Base-by-base conservation (phyloP, 2,329 filamentous ascomycete genomes). In the Botrytis fabae region DNA sequence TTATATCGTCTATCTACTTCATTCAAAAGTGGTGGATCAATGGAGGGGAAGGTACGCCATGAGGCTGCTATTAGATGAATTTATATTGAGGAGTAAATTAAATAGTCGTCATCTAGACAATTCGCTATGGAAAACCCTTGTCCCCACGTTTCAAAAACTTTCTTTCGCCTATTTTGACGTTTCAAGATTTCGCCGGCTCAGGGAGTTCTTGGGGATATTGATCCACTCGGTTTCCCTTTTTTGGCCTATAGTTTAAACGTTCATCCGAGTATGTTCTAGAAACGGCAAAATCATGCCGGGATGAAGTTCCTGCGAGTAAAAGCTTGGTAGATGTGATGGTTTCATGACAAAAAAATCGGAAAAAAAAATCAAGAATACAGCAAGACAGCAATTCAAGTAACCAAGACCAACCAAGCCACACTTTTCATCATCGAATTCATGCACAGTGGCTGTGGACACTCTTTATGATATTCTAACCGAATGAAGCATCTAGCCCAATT, bases 31-130 rank as follows among this genome's bases (percentile, higher is more conserved):
- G 35, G 40, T 10, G 22, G n/a, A 57, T 57, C 51, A 57, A 46
- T 20, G n/a, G 48, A 35, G 18, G 70, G n/a, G 38, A 32, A 59
- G 42, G 48, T 32, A 68, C 65, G n/a, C 65, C 48, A 57, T 57
- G 35, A 40, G 35, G 35, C 35, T 68, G 5, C 25, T 12, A 54
- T 42, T 54, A 42, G 25, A 68, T 42, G n/a, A 68, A 57, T 68
- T 57, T 32, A 68, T 57, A 68, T 68, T 68, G 65, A 68, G 35
- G 48, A 18, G 35, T 57, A 68, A 68, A 68, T 57, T 68, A 48
- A 46, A 54, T 68, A 35, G 18, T 42, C 35, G 25, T 42, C 48
- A 57, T 57, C 35, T 42, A 68, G 48, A 57, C 25, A 57, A 42
- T 68, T 22, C 40, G 48, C 54, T 57, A 42, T 57, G 48, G 48